Evolutionary conservation across 2,329 filamentous ascomycete genomes (phyloP).

Genomic region (Cytospora mali): DNA sequence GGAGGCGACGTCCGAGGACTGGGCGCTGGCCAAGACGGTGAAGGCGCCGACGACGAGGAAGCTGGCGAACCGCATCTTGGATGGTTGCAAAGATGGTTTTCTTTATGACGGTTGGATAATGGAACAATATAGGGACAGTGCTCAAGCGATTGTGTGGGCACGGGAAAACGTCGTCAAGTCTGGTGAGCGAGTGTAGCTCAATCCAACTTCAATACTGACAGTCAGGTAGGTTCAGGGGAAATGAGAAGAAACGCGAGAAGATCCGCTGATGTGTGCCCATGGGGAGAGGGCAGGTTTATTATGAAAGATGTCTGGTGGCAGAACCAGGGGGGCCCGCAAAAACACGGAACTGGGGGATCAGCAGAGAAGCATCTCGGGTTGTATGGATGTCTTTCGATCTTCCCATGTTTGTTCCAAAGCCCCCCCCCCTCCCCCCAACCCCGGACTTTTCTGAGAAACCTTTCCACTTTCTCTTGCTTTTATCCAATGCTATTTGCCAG

Average conservation of each 20-base stretch:
- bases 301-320: not conserved
- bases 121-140: not conserved
- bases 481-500: too few relatives aligned
- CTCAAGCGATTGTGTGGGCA: slow-evolving; percentile 5
- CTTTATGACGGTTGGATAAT: not conserved
- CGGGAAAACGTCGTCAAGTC: slow-evolving; percentile 3
- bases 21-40: slow-evolving; percentile 51
- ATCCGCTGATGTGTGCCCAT: slow-evolving; percentile 5
- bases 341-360: not conserved
- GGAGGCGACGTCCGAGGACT: slow-evolving; percentile 39
- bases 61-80: slow-evolving; percentile 61
- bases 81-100: not conserved
- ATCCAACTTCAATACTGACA: slow-evolving; percentile 10
- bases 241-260: not conserved
- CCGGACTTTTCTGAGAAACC: not conserved
- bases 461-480: not conserved
- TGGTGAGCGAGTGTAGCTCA: slow-evolving; percentile 20
- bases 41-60: slow-evolving; percentile 53
- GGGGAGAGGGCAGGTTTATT: slow-evolving; percentile 15
- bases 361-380: slow-evolving; percentile 7
- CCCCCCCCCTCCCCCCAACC: too few relatives aligned
- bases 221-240: not conserved
- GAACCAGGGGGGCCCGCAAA: slow-evolving; percentile 5
- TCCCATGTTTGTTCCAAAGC: slow-evolving; percentile 1
- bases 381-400: not conserved